Percentiles rank a stretch among this genome's conserved stretches.
Evolutionary conservation across 371 early-diverging fungal genomes (phyloP).

Genomic region (Syncephalastrum sp.): DNA sequence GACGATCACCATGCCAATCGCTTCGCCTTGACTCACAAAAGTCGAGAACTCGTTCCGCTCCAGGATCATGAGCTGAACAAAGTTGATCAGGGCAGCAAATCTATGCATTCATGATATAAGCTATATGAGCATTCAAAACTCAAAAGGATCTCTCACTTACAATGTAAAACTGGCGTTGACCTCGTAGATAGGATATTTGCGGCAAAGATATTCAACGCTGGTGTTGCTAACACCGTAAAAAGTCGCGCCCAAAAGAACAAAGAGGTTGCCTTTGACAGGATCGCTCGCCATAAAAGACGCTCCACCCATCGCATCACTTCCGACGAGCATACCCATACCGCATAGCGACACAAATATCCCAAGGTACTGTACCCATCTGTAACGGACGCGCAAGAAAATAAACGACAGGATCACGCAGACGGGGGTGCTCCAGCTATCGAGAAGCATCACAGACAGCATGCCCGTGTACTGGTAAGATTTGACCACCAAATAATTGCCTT

Average conservation of each 20-base stretch:
- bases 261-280: constrained; percentile 67
- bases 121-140: too few relatives aligned
- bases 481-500: constrained; percentile 78
- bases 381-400: constrained; percentile 61
- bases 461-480: constrained; percentile 75
- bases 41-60: constrained; percentile 51
- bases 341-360: constrained; percentile 64
- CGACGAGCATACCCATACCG: constrained; percentile 67
- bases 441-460: constrained; percentile 69
- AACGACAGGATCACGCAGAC: constrained; percentile 64
- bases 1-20: constrained; percentile 55
- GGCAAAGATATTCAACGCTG: constrained; percentile 66
- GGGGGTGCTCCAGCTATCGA: constrained; percentile 77
- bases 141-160: too few relatives aligned
- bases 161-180: constrained; percentile 71
- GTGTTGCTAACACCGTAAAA: constrained; percentile 74
- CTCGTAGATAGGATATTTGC: constrained; percentile 68
- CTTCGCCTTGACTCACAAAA: constrained; percentile 28
- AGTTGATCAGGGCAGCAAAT: constrained; percentile 70
- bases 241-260: constrained; percentile 68
- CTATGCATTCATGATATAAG: too few relatives aligned
- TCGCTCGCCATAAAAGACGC: constrained; percentile 47
- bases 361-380: constrained; percentile 61
- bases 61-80: constrained; percentile 64
- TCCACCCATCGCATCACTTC: constrained; percentile 58